These are phyloP conservation scores for Monascus ruber DNA, from an alignment of 2,329 filamentous ascomycete species.

Conservation along the genomic window DNA sequence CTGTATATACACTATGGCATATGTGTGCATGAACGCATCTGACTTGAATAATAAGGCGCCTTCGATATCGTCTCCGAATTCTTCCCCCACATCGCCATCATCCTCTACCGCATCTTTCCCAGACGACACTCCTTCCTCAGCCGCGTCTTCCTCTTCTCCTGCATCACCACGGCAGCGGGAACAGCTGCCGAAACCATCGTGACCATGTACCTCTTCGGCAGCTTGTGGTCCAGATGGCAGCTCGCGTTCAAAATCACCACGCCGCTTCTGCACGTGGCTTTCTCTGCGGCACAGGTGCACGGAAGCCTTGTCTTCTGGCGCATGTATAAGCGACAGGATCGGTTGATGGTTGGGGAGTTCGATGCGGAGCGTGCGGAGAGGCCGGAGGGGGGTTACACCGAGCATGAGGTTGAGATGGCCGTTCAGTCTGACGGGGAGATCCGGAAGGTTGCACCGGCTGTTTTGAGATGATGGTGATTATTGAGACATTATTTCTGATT, in stretches of 20 bases:
- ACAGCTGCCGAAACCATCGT: conserved; percentile 33
- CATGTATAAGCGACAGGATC: conserved; percentile 21
- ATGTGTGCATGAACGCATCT: not conserved
- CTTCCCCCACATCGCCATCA: conserved; percentile 36
- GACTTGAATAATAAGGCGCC: conserved; percentile 19
- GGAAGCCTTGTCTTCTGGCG: conserved; percentile 31
- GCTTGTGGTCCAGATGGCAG: conserved; percentile 32
- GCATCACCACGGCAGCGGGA: conserved; percentile 26
- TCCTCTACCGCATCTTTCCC: conserved; percentile 34
- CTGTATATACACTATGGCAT: not conserved
- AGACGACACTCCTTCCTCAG: conserved; percentile 27
- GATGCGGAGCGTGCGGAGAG: not conserved
- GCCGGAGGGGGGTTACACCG: not conserved
- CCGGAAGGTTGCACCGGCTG: no score
- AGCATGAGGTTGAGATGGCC: no score
- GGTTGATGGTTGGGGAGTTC: not conserved
- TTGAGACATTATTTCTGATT: no score
- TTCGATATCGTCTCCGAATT: conserved; percentile 39
- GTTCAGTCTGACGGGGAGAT: no score
- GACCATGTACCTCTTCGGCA: conserved; percentile 35
- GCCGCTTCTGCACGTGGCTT: conserved; percentile 32
- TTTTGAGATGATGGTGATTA: no score
- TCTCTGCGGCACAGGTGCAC: conserved; percentile 33
- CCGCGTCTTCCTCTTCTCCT: conserved; percentile 27
- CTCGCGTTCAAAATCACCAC: conserved; percentile 34